Evolutionary conservation across 2,329 filamentous ascomycete species (phyloP).

Genomic region (Pestalotiopsis sp.): DNA sequence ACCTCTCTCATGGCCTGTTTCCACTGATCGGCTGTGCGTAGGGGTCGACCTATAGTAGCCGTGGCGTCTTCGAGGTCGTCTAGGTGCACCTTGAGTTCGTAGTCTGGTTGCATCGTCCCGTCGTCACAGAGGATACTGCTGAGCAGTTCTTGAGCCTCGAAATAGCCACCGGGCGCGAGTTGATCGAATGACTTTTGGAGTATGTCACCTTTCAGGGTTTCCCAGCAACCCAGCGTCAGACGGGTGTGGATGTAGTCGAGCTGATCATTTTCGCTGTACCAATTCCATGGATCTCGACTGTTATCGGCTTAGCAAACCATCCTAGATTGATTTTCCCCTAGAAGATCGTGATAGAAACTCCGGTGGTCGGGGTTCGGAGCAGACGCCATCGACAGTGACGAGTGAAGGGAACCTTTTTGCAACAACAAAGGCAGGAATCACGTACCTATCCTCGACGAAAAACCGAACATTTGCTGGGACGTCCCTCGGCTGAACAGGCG

Average conservation of each 20-base stretch:
- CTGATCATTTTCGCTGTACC: slow-evolving; percentile 38
- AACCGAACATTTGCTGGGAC: slow-evolving; percentile 77
- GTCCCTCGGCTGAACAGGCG: slow-evolving; percentile 64
- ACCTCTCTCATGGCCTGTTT: slow-evolving; percentile 43
- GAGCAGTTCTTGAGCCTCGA: slow-evolving; percentile 54
- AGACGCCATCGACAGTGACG: background rate
- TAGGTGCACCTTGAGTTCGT: slow-evolving; percentile 41
- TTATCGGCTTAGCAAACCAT: background rate
- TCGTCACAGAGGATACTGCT: slow-evolving; percentile 44
- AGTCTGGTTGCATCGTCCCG: slow-evolving; percentile 39
- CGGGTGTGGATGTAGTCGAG: slow-evolving; percentile 59
- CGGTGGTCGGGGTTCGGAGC: background rate
- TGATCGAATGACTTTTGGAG: slow-evolving; percentile 53
- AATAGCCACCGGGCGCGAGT: slow-evolving; percentile 53
- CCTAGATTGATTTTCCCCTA: background rate
- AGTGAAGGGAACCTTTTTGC: too few relatives aligned
- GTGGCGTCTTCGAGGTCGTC: slow-evolving; percentile 41
- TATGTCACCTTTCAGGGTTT: slow-evolving; percentile 47
- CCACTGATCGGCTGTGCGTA: slow-evolving; percentile 35
- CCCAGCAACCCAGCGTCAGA: slow-evolving; percentile 51
- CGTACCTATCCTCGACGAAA: slow-evolving; percentile 66
- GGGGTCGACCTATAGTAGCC: slow-evolving; percentile 36
- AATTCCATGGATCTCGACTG: slow-evolving; percentile 15
- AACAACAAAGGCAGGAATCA: background rate
- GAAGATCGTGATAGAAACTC: background rate